Conservation (phyloP, 495 filamentous ascomycete species). For the Neurospora discreta region DNA sequence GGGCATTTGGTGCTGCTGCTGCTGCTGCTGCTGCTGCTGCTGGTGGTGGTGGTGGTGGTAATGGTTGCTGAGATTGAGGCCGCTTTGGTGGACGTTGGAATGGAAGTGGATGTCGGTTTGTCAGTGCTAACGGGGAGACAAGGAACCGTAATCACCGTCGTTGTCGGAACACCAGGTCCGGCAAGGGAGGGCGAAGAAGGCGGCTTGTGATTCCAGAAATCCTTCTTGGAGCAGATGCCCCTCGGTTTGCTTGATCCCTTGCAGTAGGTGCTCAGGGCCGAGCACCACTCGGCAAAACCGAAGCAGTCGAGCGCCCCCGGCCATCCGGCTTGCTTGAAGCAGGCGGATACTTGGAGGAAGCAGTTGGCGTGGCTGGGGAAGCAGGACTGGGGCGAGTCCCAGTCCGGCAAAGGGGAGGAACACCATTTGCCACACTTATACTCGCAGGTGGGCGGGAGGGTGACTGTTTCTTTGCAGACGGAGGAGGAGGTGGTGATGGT, state of each 20-base stretch:
- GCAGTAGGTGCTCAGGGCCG: conserved; percentile 28
- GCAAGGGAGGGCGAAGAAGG: conserved; percentile 8
- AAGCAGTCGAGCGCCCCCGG: conserved; percentile 35
- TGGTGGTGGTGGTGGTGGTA: conserved; percentile 8
- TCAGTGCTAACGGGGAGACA: conserved; percentile 24
- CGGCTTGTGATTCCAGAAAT: conserved; percentile 28
- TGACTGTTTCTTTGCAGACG: conserved; percentile 28
- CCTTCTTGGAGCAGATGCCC: conserved; percentile 3
- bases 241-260: conserved; percentile 4
- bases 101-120: conserved; percentile 13
- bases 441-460: conserved; percentile 34
- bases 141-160: conserved; percentile 18
- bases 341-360: conserved; percentile 32
- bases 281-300: conserved; percentile 34
- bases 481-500: conserved; percentile 28
- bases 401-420: conserved; percentile 34
- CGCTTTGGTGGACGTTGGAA: neutral
- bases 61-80: conserved; percentile 2
- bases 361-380: conserved; percentile 26
- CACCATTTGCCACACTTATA: conserved; percentile 42
- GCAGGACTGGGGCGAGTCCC: conserved; percentile 27
- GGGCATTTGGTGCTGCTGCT: conserved; percentile 21
- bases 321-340: conserved; percentile 37
- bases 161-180: conserved; percentile 6
- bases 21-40: conserved; percentile 12